These are phyloP conservation scores for Stagonosporopsis cucurbitacearum DNA, from an alignment of 2,329 filamentous ascomycete species.

Conservation along the genomic window DNA sequence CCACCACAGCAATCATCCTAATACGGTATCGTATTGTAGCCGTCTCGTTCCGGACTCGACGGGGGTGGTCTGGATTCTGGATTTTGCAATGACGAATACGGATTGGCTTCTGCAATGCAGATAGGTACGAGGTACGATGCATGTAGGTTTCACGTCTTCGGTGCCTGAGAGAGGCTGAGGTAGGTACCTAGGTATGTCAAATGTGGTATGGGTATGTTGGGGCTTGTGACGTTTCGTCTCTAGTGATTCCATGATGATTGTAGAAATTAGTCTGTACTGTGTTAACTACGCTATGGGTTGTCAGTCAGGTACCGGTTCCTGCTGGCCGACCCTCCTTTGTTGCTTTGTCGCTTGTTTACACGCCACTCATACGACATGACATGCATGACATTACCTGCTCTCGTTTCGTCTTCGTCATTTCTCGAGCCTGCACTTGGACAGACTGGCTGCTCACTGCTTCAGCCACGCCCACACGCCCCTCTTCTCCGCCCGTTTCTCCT, in stretches of 20 bases:
- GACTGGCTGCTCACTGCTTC: not conserved
- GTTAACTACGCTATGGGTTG: not conserved
- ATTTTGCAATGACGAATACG: too few species aligned
- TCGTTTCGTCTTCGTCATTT: not conserved
- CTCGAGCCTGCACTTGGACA: not conserved
- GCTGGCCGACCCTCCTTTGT: not conserved
- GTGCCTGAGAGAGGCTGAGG: not conserved
- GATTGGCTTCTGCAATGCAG: too few species aligned
- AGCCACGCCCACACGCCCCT: constrained; percentile 11
- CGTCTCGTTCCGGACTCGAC: too few species aligned
- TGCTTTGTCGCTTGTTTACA: not conserved
- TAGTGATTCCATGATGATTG: not conserved
- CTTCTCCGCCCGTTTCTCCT: not conserved
- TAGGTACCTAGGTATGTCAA: too few species aligned
- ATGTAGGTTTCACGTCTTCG: too few species aligned
- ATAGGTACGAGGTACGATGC: too few species aligned
- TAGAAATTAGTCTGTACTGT: too few species aligned
- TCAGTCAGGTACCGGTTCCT: not conserved
- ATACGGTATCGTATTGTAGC: too few species aligned
- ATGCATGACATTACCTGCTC: not conserved
- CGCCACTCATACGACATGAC: not conserved
- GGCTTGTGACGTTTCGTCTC: too few species aligned
- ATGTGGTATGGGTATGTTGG: not conserved
- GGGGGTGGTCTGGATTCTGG: too few species aligned
- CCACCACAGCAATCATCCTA: too few species aligned